phyloP scores from a whole-genome alignment of 2,329 filamentous ascomycete genomes.

The Trichoderma citrinoviride region DNA sequence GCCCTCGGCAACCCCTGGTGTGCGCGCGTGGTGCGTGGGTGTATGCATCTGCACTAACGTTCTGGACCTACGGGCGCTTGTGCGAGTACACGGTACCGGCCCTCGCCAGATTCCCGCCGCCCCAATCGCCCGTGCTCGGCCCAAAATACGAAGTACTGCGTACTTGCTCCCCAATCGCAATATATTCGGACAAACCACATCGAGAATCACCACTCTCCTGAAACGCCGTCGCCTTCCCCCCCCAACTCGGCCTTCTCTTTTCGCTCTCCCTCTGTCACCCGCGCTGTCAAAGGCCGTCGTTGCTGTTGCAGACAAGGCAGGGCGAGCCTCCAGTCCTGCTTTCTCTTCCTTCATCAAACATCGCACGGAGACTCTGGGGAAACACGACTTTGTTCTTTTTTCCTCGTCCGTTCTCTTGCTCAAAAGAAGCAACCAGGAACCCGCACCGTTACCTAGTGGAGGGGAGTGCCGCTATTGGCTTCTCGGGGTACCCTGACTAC shows the following conservation, averaged over 20 bases:
- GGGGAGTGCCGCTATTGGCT: slow-evolving; percentile 2
- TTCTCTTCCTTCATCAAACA: not conserved
- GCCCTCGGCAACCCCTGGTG: slow-evolving; percentile 25
- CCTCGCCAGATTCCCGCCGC: not conserved
- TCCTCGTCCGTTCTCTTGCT: not conserved
- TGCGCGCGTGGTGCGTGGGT: slow-evolving; percentile 21
- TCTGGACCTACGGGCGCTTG: slow-evolving; percentile 24
- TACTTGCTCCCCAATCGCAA: slow-evolving; percentile 21
- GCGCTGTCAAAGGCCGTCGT: slow-evolving; percentile 2
- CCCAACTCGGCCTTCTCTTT: not conserved
- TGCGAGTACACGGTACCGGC: slow-evolving; percentile 17
- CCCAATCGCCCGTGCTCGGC: slow-evolving; percentile 1
- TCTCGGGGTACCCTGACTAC: not conserved
- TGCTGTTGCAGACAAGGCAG: slow-evolving; percentile 5
- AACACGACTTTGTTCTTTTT: slow-evolving; percentile 5
- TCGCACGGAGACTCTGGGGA: not conserved
- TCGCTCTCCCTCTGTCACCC: not conserved
- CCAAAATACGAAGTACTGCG: slow-evolving; percentile 20
- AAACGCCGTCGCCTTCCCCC: slow-evolving; percentile 18
- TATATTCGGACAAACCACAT: slow-evolving; percentile 22
- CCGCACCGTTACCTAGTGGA: not conserved
- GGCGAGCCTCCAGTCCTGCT: not conserved
- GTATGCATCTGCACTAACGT: slow-evolving; percentile 21
- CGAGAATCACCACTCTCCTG: slow-evolving; percentile 24
- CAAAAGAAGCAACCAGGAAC: not conserved